Conservation (phyloP, 495 filamentous ascomycete species). For the Aspergillus carlsbadensis region DNA sequence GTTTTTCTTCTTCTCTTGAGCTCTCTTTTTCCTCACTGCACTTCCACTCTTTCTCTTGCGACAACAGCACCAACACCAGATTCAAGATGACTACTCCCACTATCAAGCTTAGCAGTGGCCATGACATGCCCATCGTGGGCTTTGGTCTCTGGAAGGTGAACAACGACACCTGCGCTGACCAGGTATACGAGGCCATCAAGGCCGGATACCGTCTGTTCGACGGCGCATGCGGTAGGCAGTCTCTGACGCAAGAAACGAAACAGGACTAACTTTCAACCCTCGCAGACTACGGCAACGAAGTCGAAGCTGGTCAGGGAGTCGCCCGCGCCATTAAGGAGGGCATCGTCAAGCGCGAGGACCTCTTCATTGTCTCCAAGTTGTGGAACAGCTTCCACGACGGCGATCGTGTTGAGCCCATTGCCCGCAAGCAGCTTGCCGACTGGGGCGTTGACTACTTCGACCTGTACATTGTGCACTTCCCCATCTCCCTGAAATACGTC, state of each 20-base stretch:
- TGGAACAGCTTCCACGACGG: conserved; percentile 88
- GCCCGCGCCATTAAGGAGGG: conserved; percentile 83
- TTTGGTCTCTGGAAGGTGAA: conserved; percentile 84
- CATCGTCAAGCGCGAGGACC: conserved; percentile 79
- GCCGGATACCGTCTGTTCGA: conserved; percentile 83
- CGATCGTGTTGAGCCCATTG: conserved; percentile 70
- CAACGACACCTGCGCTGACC: conserved; percentile 72
- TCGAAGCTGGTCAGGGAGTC: conserved; percentile 80
- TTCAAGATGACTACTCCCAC: conserved; percentile 28
- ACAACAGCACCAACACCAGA: not conserved
- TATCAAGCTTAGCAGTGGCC: conserved; percentile 77
- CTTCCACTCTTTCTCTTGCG: not conserved
- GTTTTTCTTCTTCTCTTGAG: conserved; percentile 2
- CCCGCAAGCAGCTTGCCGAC: conserved; percentile 70
- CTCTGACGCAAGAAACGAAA: not conserved
- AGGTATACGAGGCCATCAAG: conserved; percentile 88
- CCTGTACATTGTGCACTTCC: conserved; percentile 81
- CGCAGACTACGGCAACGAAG: conserved; percentile 85
- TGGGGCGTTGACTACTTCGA: conserved; percentile 87
- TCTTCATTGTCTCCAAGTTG: conserved; percentile 91
- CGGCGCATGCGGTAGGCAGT: conserved; percentile 73
- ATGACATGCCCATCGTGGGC: conserved; percentile 86
- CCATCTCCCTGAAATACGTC: conserved; percentile 75
- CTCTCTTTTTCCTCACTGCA: not conserved
- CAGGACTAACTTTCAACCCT: not conserved